These are phyloP conservation scores for Lignosus rhinocerotis DNA, from an alignment of 1,284 basidiomycete species.

Conservation along the genomic window DNA sequence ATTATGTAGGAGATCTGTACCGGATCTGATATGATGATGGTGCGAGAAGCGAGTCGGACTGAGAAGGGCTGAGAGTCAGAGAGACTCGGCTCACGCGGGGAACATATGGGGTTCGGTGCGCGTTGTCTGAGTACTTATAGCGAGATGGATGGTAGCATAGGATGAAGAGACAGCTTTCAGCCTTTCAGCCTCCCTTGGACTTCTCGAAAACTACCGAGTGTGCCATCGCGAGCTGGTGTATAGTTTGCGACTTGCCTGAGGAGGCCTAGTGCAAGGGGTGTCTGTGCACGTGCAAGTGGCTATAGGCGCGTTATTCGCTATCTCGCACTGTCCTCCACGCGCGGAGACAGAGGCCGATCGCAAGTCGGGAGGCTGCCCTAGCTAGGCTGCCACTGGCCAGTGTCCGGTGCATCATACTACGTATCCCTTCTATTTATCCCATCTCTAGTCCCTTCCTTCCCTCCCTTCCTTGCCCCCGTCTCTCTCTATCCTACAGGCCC, in stretches of 20 bases:
- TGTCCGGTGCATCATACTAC: too few relatives aligned
- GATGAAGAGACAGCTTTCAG: background rate
- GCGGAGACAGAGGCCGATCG: conserved; percentile 7
- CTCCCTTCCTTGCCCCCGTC: conserved; percentile 16
- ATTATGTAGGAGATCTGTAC: background rate
- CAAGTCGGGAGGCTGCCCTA: conserved; percentile 9
- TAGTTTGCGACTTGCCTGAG: too few relatives aligned
- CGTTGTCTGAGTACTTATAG: background rate
- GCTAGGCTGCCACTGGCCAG: conserved; percentile 7
- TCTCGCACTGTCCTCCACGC: background rate
- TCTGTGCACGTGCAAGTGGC: conserved; percentile 5
- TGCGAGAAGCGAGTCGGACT: background rate
- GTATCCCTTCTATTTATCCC: conserved; percentile 17
- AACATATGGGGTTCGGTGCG: background rate
- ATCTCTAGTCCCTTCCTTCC: conserved; percentile 14
- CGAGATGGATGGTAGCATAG: background rate
- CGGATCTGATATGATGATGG: background rate
- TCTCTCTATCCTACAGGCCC: conserved; percentile 13
- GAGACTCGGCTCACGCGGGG: background rate
- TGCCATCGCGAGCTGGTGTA: background rate
- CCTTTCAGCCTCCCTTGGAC: too few relatives aligned
- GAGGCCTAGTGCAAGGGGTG: background rate
- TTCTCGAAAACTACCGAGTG: background rate
- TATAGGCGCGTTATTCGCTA: background rate
- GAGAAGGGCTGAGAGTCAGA: background rate